Conservation (phyloP, 1,284 basidiomycete genomes). For the Austroboletus novae-zelandiae region DNA sequence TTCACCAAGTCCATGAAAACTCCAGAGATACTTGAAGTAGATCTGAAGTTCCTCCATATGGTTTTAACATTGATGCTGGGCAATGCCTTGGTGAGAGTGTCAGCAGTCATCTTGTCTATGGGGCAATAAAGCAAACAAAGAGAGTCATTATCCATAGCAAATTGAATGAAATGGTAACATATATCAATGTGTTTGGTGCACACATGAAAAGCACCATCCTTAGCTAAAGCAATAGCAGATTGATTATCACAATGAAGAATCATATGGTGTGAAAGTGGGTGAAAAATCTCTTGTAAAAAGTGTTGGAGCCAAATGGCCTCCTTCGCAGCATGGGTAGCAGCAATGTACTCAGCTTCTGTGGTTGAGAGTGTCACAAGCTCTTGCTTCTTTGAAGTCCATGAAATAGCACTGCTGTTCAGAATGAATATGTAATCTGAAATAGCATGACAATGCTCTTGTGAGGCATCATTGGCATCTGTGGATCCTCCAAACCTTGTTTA, state of each 20-base stretch:
- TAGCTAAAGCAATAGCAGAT: not conserved
- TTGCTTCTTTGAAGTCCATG: not conserved
- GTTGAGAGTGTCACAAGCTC: not conserved
- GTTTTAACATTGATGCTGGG: not conserved
- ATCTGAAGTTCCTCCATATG: too few species aligned
- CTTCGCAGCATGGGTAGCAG: not conserved
- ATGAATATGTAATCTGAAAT: not conserved
- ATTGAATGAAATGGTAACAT: too few species aligned
- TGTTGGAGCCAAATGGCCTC: not conserved
- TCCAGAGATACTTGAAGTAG: too few species aligned
- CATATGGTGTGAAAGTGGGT: not conserved
- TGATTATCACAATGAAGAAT: not conserved
- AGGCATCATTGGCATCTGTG: not conserved
- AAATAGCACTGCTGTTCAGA: not conserved
- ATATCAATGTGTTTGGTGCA: too few species aligned
- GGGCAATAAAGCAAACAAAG: not conserved
- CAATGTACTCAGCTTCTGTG: not conserved
- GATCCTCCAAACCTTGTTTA: not conserved
- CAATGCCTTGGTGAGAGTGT: slow-evolving; percentile 1
- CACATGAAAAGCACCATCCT: too few species aligned
- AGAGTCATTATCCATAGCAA: too few species aligned
- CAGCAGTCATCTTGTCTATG: not conserved
- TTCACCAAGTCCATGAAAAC: too few species aligned
- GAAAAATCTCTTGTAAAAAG: not conserved
- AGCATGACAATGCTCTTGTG: not conserved